Evolutionary conservation across 106 monocot species (phyloP).

Genomic region (Dioscorea dumetorum): DNA sequence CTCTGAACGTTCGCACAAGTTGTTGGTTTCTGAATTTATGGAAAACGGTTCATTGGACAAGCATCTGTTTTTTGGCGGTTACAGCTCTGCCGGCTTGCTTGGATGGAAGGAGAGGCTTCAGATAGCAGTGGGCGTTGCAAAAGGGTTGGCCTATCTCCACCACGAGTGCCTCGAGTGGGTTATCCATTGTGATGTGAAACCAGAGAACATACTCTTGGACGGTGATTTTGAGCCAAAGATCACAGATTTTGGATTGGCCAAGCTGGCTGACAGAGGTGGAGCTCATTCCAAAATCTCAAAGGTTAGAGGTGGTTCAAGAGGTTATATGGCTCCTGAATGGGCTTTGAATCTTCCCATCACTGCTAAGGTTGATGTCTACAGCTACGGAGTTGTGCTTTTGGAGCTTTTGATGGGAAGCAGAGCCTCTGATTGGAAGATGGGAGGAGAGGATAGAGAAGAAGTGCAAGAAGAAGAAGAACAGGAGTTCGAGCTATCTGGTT

Average conservation of each 20-base stretch:
- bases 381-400: constrained; percentile 13
- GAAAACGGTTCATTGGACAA: constrained; percentile 19
- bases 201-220: constrained; percentile 14
- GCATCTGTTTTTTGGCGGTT: constrained; percentile 5
- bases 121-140: constrained; percentile 13
- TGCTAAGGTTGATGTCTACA: constrained; percentile 17
- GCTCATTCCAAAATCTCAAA: not conserved
- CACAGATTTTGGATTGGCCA: constrained; percentile 20
- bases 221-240: constrained; percentile 14
- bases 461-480: not conserved
- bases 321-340: constrained; percentile 27
- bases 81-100: not conserved
- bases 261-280: constrained; percentile 9
- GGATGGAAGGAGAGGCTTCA: constrained; percentile 8
- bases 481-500: not conserved
- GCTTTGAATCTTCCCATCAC: constrained; percentile 8
- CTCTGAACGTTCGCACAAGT: constrained; percentile 4
- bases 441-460: not conserved
- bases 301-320: constrained; percentile 8
- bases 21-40: constrained; percentile 17
- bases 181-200: constrained; percentile 21
- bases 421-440: not conserved
- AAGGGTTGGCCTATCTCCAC: constrained; percentile 26
- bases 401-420: constrained; percentile 8
- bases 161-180: constrained; percentile 30